Evolutionary conservation across 768 basidiomycete species (phyloP).

Genomic region (Mycena alexandri): DNA sequence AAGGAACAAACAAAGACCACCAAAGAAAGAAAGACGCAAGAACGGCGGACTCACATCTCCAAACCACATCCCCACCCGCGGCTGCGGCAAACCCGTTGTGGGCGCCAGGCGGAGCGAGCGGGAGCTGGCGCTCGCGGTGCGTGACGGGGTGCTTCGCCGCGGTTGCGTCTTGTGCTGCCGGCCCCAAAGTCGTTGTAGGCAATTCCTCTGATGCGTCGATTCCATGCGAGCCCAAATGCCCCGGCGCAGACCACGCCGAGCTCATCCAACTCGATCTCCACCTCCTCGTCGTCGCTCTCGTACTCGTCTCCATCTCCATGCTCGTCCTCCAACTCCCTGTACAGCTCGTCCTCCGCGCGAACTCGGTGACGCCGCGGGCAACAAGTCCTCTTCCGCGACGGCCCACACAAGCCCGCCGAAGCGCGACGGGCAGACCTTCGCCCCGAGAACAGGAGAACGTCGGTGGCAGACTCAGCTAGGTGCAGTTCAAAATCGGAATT

Average conservation of each 20-base stretch:
- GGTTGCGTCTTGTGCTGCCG: slow-evolving; percentile 48
- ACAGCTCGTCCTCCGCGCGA: background rate
- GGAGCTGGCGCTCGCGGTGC: slow-evolving; percentile 42
- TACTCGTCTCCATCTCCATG: slow-evolving; percentile 28
- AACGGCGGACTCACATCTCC: too few relatives aligned
- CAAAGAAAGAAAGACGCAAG: too few relatives aligned
- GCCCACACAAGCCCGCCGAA: slow-evolving; percentile 89
- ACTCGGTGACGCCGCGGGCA: too few relatives aligned
- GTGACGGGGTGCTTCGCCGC: slow-evolving; percentile 61
- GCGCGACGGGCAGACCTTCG: slow-evolving; percentile 52
- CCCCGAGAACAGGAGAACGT: too few relatives aligned
- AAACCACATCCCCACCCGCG: slow-evolving; percentile 9
- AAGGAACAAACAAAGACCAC: too few relatives aligned
- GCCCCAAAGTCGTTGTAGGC: slow-evolving; percentile 25
- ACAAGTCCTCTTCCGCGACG: slow-evolving; percentile 79
- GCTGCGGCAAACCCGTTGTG: background rate
- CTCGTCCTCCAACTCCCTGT: too few relatives aligned
- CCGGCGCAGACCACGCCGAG: slow-evolving; percentile 37
- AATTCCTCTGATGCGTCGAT: background rate
- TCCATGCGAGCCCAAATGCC: slow-evolving; percentile 26
- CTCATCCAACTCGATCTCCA: slow-evolving; percentile 36
- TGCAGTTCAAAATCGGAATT: too few relatives aligned
- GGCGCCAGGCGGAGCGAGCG: slow-evolving; percentile 12
- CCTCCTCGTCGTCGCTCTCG: slow-evolving; percentile 45
- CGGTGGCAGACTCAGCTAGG: too few relatives aligned